phyloP scores from a whole-genome alignment of 306 rosid genomes.

The Cyamopsis tetragonoloba region DNA sequence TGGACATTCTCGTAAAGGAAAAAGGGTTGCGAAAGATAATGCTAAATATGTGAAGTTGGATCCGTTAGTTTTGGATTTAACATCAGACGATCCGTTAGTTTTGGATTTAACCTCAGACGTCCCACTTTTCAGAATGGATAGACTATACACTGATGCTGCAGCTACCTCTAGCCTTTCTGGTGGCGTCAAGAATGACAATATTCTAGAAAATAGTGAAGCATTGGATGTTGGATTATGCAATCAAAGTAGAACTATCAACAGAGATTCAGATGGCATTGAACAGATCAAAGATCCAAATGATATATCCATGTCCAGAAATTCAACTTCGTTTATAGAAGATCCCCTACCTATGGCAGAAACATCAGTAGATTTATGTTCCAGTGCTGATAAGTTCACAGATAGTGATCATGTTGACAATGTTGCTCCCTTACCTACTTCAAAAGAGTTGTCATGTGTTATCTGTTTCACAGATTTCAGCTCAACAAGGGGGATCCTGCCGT shows the following conservation, averaged over 20 bases:
- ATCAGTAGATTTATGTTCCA: conserved; percentile 34
- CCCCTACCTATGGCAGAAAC: conserved; percentile 25
- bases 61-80: conserved; percentile 34
- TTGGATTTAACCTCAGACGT: conserved; percentile 36
- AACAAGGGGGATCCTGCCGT: conserved; percentile 70
- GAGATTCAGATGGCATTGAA: conserved; percentile 35
- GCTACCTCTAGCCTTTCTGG: conserved; percentile 36
- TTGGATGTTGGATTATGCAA: conserved; percentile 29
- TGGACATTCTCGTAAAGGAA: conserved; percentile 49
- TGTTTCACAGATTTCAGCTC: conserved; percentile 78
- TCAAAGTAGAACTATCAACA: conserved; percentile 25
- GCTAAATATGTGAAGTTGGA: conserved; percentile 15
- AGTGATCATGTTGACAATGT: conserved; percentile 26
- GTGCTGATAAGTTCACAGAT: conserved; percentile 29
- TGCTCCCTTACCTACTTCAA: conserved; percentile 35
- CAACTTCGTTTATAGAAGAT: conserved; percentile 32
- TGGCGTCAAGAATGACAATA: conserved; percentile 21
- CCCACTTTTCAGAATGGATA: conserved; percentile 25
- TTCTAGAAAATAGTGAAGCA: conserved; percentile 32
- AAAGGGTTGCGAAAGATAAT: conserved; percentile 38
- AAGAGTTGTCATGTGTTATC: conserved; percentile 78
- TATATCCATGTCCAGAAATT: conserved; percentile 11
- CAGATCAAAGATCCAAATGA: conserved; percentile 22
- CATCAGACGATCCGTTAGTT: conserved; percentile 24
- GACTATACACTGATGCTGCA: conserved; percentile 15